Conservation (phyloP, 2,329 filamentous ascomycete genomes). For the Curvularia verruculosa region DNA sequence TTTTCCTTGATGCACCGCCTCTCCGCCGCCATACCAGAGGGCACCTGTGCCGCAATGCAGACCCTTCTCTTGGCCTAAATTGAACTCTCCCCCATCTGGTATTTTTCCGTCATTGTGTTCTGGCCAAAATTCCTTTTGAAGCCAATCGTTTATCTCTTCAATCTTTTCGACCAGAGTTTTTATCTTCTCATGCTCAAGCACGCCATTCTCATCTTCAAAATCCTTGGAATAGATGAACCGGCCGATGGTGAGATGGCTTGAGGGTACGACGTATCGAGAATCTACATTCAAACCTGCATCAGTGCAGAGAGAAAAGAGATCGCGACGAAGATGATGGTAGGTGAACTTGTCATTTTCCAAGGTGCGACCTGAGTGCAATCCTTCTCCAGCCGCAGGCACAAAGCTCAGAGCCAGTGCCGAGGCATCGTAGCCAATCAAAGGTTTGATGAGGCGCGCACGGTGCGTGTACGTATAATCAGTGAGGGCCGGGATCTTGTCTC, state of each 20-base stretch:
- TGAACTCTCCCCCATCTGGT: slow-evolving; percentile 71
- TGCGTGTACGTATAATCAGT: slow-evolving; percentile 70
- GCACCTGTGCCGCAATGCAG: slow-evolving; percentile 75
- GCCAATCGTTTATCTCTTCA: slow-evolving; percentile 77
- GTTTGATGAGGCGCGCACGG: slow-evolving; percentile 78
- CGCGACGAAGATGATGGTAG: slow-evolving; percentile 87
- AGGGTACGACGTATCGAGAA: slow-evolving; percentile 85
- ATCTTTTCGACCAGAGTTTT: slow-evolving; percentile 70
- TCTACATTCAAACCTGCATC: slow-evolving; percentile 71
- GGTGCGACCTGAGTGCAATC: slow-evolving; percentile 40
- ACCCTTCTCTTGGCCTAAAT: slow-evolving; percentile 84
- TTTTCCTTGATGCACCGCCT: slow-evolving; percentile 65
- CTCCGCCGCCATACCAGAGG: slow-evolving; percentile 78
- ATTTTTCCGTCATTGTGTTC: slow-evolving; percentile 49
- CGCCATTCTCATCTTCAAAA: slow-evolving; percentile 50
- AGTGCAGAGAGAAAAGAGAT: slow-evolving; percentile 69
- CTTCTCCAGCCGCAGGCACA: slow-evolving; percentile 75
- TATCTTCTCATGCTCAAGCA: slow-evolving; percentile 62
- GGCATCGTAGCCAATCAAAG: slow-evolving; percentile 81
- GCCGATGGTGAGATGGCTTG: slow-evolving; percentile 85
- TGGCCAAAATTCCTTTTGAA: slow-evolving; percentile 74
- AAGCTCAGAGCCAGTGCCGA: slow-evolving; percentile 87
- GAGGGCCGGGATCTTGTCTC: slow-evolving; percentile 63
- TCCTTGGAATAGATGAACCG: slow-evolving; percentile 76
- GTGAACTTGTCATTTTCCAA: slow-evolving; percentile 70